Evolutionary conservation across 2,329 filamentous ascomycete species (phyloP), one percentile per base, ranked within the genome.

Genomic region (Nigrospora oryzae): DNA sequence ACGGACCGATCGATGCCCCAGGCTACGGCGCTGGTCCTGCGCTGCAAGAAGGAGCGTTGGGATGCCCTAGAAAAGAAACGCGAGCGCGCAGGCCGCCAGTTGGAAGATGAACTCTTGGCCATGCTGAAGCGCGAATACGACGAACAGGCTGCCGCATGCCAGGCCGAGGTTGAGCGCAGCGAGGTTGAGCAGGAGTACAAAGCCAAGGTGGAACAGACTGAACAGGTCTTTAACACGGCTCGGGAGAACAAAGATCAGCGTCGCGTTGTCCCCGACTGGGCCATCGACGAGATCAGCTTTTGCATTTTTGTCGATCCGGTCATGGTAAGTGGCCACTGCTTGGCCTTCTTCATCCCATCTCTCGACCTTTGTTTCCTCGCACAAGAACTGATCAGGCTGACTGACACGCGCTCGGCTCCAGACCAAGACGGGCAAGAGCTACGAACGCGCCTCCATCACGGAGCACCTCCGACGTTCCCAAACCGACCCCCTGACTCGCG

Each of bases 381-480:
- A 36, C 14, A 4, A 2, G 6, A 2, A 10, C 23, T 10, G 23
- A 6, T 28, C 5, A 10, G 23, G 23, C 23, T 28, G 7, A 28
- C 23, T 28, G 23, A 28, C 7, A 10, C 8, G 23, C 23, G 23
- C 23, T 28, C 19, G 8, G 3, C 37, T 48, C 54, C 63, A 71
- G 83, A 91, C 87, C 1, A 89, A 86, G 57, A 90, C 85, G 1
- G 93, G 93, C 12, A 86, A 90, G 51, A 93, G 86, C 2, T 98
- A 95, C 61, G 93, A 97, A 62, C 79, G 91, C 36, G 75, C 86
- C 0, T 86, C 86, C 14, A 84, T 98, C 49, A 73, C 89, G 58
- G 89, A 95, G 63, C 89, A 96, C 60, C 72, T 98, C 23, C 84
- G 85, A 56, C 74, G 85, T 17, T 79, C 79, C 32, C 74, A 74